Conservation (phyloP, 768 basidiomycete genomes). For the Lentinula sp. region DNA sequence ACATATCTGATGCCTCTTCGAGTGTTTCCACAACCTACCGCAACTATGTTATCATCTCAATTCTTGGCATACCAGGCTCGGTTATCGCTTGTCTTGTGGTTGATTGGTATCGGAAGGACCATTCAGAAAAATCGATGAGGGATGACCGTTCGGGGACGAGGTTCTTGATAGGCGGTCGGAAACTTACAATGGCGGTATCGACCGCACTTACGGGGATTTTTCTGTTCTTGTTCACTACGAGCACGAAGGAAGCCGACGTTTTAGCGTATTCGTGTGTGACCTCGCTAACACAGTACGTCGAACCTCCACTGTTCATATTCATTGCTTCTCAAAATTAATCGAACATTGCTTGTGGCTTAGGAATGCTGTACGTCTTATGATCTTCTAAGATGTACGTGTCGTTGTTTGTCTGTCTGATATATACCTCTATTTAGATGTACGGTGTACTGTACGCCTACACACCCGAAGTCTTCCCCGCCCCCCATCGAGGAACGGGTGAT, state of each 20-base stretch:
- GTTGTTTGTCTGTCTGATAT: conserved; percentile 2
- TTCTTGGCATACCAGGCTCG: conserved; percentile 42
- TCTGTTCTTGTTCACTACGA: conserved; percentile 47
- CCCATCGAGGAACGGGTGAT: conserved; percentile 50
- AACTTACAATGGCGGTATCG: conserved; percentile 37
- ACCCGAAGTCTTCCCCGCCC: conserved; percentile 54
- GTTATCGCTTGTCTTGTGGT: conserved; percentile 39
- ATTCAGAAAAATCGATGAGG: background rate
- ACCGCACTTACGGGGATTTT: conserved; percentile 40
- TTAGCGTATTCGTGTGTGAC: conserved; percentile 43
- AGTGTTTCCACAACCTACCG: conserved; percentile 31
- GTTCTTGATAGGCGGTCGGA: conserved; percentile 37
- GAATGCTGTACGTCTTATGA: conserved; percentile 28
- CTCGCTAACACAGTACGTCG: conserved; percentile 32
- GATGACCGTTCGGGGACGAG: background rate
- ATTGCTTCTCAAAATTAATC: background rate
- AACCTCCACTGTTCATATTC: background rate
- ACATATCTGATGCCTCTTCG: conserved; percentile 17
- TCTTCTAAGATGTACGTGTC: background rate
- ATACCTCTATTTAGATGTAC: conserved; percentile 31
- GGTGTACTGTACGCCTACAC: conserved; percentile 53
- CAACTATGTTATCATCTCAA: conserved; percentile 43
- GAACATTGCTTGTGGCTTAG: conserved; percentile 3
- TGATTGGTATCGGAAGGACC: conserved; percentile 30
- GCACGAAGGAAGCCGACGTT: conserved; percentile 28